Conservation (phyloP, 495 filamentous ascomycete genomes). For the Podospora comata region DNA sequence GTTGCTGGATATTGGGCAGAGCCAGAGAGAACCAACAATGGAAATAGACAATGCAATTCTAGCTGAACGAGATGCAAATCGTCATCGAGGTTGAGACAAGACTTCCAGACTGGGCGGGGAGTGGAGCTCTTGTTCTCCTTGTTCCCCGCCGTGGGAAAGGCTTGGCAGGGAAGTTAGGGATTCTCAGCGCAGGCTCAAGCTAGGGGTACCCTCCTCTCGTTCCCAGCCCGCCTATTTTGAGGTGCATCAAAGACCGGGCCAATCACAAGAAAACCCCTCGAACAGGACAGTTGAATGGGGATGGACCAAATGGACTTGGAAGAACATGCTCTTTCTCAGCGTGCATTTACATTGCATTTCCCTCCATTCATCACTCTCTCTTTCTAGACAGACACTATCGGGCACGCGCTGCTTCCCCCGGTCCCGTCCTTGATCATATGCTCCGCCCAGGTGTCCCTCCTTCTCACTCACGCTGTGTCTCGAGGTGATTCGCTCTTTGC, state of each 20-base stretch:
- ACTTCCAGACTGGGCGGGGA: background rate
- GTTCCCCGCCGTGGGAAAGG: conserved; percentile 2
- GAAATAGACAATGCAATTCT: background rate
- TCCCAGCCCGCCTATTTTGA: conserved; percentile 21
- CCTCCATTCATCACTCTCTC: background rate
- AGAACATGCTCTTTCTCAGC: no score
- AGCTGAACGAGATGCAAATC: background rate
- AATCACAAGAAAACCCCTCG: conserved; percentile 5
- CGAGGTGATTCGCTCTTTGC: background rate
- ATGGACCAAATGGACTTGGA: background rate
- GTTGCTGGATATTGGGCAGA: background rate
- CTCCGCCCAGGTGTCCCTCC: background rate
- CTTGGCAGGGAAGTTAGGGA: background rate
- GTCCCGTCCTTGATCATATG: conserved; percentile 15
- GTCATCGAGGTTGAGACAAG: conserved; percentile 1
- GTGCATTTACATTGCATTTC: no score
- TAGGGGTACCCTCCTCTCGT: background rate
- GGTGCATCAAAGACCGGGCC: conserved; percentile 11
- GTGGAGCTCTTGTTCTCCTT: background rate
- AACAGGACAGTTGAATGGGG: background rate
- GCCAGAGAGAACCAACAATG: background rate
- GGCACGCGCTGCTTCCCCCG: conserved; percentile 11
- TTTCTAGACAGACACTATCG: background rate
- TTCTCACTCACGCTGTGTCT: background rate
- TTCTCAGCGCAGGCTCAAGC: background rate